Percentiles rank a stretch among this genome's conserved stretches.
Conservation (phyloP, 176 grass and related monocot genomes). For the Avena atlantica region DNA sequence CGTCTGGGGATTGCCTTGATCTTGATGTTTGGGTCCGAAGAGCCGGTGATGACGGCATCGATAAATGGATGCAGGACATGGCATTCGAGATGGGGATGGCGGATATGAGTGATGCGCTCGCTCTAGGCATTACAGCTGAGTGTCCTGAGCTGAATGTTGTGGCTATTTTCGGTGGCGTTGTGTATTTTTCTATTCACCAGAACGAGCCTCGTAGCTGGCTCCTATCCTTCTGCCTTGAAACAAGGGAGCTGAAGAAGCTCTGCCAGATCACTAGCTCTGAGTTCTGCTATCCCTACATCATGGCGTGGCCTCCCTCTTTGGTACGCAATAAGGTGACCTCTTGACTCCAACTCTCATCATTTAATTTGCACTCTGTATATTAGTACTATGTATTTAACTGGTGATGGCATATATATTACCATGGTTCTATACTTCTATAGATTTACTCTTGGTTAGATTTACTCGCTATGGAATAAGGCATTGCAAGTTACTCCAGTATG, state of each 20-base stretch:
- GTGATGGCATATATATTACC: background rate
- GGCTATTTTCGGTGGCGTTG: background rate
- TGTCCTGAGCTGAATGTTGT: background rate
- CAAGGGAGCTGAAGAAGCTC: background rate
- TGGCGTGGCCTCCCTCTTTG: slow-evolving; percentile 17
- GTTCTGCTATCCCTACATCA: slow-evolving; percentile 5
- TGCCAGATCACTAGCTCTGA: background rate
- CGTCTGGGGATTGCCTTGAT: background rate
- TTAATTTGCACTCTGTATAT: background rate
- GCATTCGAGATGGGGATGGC: background rate
- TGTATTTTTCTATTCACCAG: background rate
- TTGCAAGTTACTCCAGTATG: background rate
- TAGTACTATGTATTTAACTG: background rate
- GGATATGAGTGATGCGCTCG: background rate
- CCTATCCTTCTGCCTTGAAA: background rate
- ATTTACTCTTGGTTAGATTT: background rate
- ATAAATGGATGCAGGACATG: background rate
- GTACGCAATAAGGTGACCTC: background rate
- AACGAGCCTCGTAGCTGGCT: background rate
- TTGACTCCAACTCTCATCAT: background rate
- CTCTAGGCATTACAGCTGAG: background rate
- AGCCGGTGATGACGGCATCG: background rate
- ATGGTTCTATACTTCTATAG: background rate
- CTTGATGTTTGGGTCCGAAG: background rate
- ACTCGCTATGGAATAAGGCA: background rate